Conservation (phyloP, 768 basidiomycete genomes). For the Hortiboletus campestris region DNA sequence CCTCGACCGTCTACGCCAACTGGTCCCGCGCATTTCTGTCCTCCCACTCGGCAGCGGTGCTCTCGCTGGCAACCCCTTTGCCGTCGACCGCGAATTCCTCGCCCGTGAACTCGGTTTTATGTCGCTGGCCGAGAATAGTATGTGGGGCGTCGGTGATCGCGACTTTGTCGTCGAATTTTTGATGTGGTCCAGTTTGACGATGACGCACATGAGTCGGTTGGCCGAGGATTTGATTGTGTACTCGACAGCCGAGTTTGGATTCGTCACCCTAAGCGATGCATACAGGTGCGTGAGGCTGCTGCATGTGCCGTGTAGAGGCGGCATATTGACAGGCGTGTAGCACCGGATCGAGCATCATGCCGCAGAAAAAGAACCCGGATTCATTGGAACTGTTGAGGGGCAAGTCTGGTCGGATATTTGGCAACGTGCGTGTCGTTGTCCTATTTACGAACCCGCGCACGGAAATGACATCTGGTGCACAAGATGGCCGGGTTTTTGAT, state of each 20-base stretch:
- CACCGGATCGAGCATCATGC: slow-evolving; percentile 99
- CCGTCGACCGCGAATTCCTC: slow-evolving; percentile 90
- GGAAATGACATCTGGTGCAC: neutral
- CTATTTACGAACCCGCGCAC: neutral
- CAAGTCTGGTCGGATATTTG: slow-evolving; percentile 93
- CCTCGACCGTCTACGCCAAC: slow-evolving; percentile 77
- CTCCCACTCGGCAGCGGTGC: slow-evolving; percentile 94
- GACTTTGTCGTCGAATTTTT: slow-evolving; percentile 97
- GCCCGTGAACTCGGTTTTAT: slow-evolving; percentile 86
- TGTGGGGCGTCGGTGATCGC: slow-evolving; percentile 95
- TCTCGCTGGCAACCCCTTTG: slow-evolving; percentile 95
- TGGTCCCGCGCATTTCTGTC: slow-evolving; percentile 87
- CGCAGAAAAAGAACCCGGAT: slow-evolving; percentile 99
- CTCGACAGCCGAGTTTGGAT: slow-evolving; percentile 96
- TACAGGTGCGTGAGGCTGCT: slow-evolving; percentile 65
- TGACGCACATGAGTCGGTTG: slow-evolving; percentile 92
- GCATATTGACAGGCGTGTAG: slow-evolving; percentile 38
- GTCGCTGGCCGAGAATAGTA: slow-evolving; percentile 90
- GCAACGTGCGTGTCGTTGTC: slow-evolving; percentile 55
- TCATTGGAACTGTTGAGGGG: slow-evolving; percentile 93
- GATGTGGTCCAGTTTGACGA: slow-evolving; percentile 92
- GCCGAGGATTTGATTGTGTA: slow-evolving; percentile 97
- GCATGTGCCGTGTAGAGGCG: neutral
- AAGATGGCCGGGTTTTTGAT: slow-evolving; percentile 97
- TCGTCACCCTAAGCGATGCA: slow-evolving; percentile 93